These are phyloP conservation scores for Tetrapyrgos nigripes DNA, from an alignment of 1,284 basidiomycete genomes.

Conservation along the genomic window DNA sequence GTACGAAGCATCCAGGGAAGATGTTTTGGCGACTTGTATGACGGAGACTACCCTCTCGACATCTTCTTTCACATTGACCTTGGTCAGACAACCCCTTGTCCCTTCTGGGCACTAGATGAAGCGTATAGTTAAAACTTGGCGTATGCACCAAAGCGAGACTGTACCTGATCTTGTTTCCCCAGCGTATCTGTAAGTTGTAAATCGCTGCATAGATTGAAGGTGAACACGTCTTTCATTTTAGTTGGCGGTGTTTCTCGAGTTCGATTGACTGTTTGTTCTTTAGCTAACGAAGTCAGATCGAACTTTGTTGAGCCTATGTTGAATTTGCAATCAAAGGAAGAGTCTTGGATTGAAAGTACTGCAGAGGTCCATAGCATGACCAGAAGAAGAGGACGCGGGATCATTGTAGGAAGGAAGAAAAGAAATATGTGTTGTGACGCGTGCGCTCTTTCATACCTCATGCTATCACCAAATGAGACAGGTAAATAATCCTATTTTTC, in stretches of 20 bases:
- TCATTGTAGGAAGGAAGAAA: constrained; percentile 24
- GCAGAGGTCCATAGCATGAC: constrained; percentile 34
- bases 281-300: constrained; percentile 62
- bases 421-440: not conserved
- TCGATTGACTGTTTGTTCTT: constrained; percentile 51
- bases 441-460: not conserved
- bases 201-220: constrained; percentile 69
- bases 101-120: constrained; percentile 65
- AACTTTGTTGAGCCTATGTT: constrained; percentile 54
- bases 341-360: constrained; percentile 44
- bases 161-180: constrained; percentile 70
- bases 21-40: constrained; percentile 65
- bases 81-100: constrained; percentile 75
- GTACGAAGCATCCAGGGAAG: constrained; percentile 47
- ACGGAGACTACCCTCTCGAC: constrained; percentile 67
- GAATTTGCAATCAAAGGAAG: constrained; percentile 61
- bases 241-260: constrained; percentile 57
- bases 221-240: constrained; percentile 51
- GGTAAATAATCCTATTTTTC: not conserved
- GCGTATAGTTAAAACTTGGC: not conserved
- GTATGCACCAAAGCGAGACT: constrained; percentile 23
- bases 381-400: constrained; percentile 22
- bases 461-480: not conserved
- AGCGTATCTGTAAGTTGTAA: constrained; percentile 54
- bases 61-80: constrained; percentile 60